Evolutionary conservation across 2,329 filamentous ascomycete genomes (phyloP), one percentile per base, ranked within the genome.

Genomic region (Botrytis galanthina): DNA sequence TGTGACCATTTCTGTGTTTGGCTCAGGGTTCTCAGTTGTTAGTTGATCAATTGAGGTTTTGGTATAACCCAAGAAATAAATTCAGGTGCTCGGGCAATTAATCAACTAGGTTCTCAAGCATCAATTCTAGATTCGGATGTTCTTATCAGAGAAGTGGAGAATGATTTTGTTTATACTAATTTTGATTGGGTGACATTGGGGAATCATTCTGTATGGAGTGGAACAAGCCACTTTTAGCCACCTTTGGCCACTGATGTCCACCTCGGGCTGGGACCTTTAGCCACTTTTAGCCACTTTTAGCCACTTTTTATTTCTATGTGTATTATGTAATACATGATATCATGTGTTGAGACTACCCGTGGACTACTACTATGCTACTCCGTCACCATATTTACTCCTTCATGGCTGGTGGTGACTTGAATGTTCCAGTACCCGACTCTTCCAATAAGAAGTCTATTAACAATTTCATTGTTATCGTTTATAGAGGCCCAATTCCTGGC

Each of bases 291-390:
- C 64, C 35, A 39, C 48, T 14, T n/a, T n/a, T 26, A 54, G 46
- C 64, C 35, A 39, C 46, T 29, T 42, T 39, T 8, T 1, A 8
- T 4, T 1, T 51, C 35, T 18, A 26, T 1, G 2, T 29, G 5
- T 39, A 68, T 68, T 54, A 54, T 39, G 46, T 68, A 54, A 68
- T 68, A 18, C 7, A n/a, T 37, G 44, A 62, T 61, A 32, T 59
- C 29, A 60, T 60, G 26, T 18, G 18, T 29, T 6, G 51, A 7
- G 3, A 54, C 4, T 35, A 35, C 35, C 35, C 4, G n/a, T n/a
- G n/a, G n/a, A 35, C 37, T 29, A 42, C 22, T 12, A 29, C 60
- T 0, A 29, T 26, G 3, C 51, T 18, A 62, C 60, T 62, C 48
- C 39, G 12, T 39, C 22, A 62, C 26, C 51, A 54, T 29, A 29